Evolutionary conservation across 2,329 filamentous ascomycete species (phyloP).

Genomic region (Endoconidiophora laricicola): DNA sequence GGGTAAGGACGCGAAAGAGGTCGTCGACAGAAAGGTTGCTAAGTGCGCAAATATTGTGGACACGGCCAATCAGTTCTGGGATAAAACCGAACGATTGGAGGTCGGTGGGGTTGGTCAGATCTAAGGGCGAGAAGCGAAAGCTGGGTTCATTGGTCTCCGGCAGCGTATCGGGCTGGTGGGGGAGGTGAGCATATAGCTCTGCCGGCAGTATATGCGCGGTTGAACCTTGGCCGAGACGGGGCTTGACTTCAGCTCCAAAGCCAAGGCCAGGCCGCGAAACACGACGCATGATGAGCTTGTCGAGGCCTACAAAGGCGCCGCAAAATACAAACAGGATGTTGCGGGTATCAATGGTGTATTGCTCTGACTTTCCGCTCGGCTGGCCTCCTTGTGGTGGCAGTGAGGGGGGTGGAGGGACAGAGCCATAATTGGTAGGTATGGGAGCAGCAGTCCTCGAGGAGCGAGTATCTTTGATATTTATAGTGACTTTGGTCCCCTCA

Average conservation of each 20-base stretch:
- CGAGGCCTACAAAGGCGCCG: constrained; percentile 82
- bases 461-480: constrained; percentile 70
- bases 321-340: constrained; percentile 97
- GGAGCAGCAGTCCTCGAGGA: constrained; percentile 36
- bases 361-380: constrained; percentile 36
- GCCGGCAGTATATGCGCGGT: constrained; percentile 43
- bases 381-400: constrained; percentile 29
- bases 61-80: constrained; percentile 85
- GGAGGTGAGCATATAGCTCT: constrained; percentile 38
- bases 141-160: constrained; percentile 18
- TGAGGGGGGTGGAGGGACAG: constrained; percentile 23
- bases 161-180: constrained; percentile 30
- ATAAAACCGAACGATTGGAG: constrained; percentile 81
- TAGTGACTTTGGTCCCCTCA: constrained; percentile 82
- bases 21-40: constrained; percentile 51
- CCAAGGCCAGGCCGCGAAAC: constrained; percentile 75
- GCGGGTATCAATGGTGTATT: constrained; percentile 70
- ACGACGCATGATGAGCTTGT: constrained; percentile 75
- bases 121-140: constrained; percentile 38
- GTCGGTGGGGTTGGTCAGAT: constrained; percentile 58
- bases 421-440: constrained; percentile 36
- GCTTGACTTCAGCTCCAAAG: constrained; percentile 69
- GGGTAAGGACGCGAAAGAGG: constrained; percentile 76
- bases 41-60: constrained; percentile 78
- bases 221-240: constrained; percentile 31